Evolutionary conservation across 345 rosid genomes (phyloP).

Genomic region (Erucastrum elatum): DNA sequence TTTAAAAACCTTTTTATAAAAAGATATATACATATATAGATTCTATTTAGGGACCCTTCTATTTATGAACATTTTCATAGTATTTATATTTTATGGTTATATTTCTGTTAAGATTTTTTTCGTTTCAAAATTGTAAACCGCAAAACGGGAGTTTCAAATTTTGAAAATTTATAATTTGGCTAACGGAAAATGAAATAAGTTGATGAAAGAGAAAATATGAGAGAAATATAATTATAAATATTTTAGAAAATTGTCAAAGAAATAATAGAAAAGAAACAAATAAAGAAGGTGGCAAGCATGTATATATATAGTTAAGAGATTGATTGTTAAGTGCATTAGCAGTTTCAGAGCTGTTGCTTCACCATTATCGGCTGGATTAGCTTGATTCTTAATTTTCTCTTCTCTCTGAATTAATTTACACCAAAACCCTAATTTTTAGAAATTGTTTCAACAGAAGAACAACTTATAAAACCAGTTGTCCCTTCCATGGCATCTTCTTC

Average conservation of each 20-base stretch:
- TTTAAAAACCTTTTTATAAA: neutral
- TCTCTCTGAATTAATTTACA: conserved; percentile 1
- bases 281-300: neutral
- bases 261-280: neutral
- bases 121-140: neutral
- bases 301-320: neutral
- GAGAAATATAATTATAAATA: neutral
- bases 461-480: neutral
- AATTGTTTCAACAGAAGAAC: conserved; percentile 28
- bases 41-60: neutral
- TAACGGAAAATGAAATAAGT: neutral
- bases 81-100: neutral
- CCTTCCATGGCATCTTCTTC: conserved; percentile 2
- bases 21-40: neutral
- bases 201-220: neutral
- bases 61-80: neutral
- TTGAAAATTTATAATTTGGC: neutral
- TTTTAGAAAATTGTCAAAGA: neutral
- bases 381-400: neutral
- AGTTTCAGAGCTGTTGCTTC: neutral
- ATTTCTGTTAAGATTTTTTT: neutral
- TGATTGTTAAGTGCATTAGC: neutral
- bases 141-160: neutral
- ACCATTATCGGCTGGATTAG: neutral
- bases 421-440: conserved; percentile 25